These are phyloP conservation scores for Dendrobium catenatum DNA, from an alignment of 106 monocot species.

Conservation along the genomic window DNA sequence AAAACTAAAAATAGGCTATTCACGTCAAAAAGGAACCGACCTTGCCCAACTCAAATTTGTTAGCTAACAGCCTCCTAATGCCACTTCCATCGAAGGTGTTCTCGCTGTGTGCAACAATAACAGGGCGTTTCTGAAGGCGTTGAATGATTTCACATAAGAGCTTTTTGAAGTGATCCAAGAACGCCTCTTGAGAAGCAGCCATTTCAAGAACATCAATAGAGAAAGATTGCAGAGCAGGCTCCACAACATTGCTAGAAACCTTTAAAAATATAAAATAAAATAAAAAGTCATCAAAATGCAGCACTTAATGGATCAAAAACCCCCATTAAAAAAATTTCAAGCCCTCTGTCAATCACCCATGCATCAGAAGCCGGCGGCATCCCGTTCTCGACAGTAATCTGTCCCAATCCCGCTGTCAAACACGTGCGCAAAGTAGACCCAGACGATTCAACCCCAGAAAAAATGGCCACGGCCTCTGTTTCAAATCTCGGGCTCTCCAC, in stretches of 20 bases:
- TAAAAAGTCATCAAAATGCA: background rate
- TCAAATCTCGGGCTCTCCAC: constrained; percentile 55
- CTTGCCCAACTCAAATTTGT: constrained; percentile 85
- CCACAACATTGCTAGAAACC: constrained; percentile 58
- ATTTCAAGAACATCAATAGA: constrained; percentile 29
- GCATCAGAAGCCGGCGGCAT: constrained; percentile 87
- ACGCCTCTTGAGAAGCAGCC: constrained; percentile 50
- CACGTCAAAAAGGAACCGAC: constrained; percentile 16
- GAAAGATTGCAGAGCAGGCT: constrained; percentile 46
- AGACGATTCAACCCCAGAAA: constrained; percentile 37
- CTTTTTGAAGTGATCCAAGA: constrained; percentile 64
- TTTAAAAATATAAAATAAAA: constrained; percentile 12
- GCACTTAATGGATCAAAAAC: background rate
- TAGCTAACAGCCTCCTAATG: constrained; percentile 60
- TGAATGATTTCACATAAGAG: constrained; percentile 28
- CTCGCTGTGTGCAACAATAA: constrained; percentile 90
- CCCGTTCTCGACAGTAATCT: constrained; percentile 67
- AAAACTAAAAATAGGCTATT: background rate
- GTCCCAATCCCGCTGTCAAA: constrained; percentile 36
- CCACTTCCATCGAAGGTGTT: constrained; percentile 77
- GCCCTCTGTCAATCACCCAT: constrained; percentile 48
- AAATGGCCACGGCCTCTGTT: constrained; percentile 43
- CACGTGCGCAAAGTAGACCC: constrained; percentile 30
- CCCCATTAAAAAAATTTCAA: background rate
- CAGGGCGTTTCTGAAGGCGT: constrained; percentile 56